These are phyloP conservation scores for Sanghuangporus weigelae DNA, from an alignment of 1,284 basidiomycete genomes.

Conservation along the genomic window DNA sequence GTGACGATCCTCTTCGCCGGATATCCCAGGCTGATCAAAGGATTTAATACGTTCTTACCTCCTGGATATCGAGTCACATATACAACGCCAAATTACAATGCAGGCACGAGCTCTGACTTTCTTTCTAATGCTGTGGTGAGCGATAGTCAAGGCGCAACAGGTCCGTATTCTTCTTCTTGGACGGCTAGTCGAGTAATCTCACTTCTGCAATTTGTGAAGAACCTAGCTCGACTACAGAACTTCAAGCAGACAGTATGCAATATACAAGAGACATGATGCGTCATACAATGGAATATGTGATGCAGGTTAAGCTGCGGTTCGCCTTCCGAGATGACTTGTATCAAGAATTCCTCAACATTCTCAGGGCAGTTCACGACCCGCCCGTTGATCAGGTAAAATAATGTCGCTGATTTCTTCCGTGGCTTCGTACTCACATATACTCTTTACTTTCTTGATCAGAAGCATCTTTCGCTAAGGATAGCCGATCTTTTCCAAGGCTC, in stretches of 20 bases:
- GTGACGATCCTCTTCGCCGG: conserved; percentile 92
- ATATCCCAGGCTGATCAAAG: conserved; percentile 88
- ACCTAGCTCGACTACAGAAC: not conserved
- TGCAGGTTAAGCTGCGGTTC: conserved; percentile 95
- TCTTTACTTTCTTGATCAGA: conserved; percentile 31
- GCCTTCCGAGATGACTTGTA: conserved; percentile 83
- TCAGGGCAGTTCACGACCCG: conserved; percentile 59
- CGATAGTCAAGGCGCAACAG: not conserved
- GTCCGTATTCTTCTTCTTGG: not conserved
- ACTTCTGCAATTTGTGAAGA: not conserved
- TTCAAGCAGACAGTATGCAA: not conserved
- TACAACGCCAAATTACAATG: conserved; percentile 48
- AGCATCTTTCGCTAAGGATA: conserved; percentile 81
- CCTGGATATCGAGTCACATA: conserved; percentile 91
- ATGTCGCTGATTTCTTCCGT: conserved; percentile 34
- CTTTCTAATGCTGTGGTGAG: conserved; percentile 70
- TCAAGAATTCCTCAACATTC: conserved; percentile 89
- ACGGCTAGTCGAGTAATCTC: not conserved
- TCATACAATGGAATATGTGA: conserved; percentile 77
- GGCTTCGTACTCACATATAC: conserved; percentile 32
- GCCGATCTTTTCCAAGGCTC: conserved; percentile 83
- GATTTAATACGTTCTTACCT: conserved; percentile 97
- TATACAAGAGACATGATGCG: conserved; percentile 9
- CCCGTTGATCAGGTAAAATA: conserved; percentile 69
- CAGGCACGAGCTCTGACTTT: conserved; percentile 76